Evolutionary conservation across 768 basidiomycete species (phyloP).

Genomic region (Lyophyllum decastes): DNA sequence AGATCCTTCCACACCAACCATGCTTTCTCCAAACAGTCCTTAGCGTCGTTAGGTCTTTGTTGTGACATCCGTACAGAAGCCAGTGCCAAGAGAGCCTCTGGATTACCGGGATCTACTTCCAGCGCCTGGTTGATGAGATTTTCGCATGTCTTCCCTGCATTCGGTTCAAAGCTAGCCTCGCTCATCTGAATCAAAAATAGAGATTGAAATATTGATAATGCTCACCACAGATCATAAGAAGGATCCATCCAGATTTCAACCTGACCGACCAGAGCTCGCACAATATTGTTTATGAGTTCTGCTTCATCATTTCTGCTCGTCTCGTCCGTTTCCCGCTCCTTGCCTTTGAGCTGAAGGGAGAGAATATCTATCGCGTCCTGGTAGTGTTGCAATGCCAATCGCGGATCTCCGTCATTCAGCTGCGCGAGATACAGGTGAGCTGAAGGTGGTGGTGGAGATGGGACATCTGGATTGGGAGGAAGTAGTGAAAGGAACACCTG

Average conservation of each 20-base stretch:
- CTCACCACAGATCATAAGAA: conserved; percentile 82
- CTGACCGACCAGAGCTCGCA: conserved; percentile 83
- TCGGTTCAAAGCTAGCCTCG: conserved; percentile 67
- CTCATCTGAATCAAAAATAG: background rate
- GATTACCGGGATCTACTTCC: conserved; percentile 69
- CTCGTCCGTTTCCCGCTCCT: conserved; percentile 51
- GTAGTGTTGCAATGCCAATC: conserved; percentile 72
- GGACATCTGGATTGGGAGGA: conserved; percentile 61
- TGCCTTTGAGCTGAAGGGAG: conserved; percentile 70
- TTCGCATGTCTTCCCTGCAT: conserved; percentile 83
- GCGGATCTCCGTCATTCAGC: conserved; percentile 75
- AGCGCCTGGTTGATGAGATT: conserved; percentile 73
- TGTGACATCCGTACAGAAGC: conserved; percentile 91
- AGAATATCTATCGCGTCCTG: conserved; percentile 78
- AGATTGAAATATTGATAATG: conserved; percentile 1
- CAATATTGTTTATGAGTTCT: conserved; percentile 67
- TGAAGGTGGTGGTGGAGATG: conserved; percentile 67
- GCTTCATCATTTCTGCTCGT: conserved; percentile 47
- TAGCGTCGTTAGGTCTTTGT: conserved; percentile 80
- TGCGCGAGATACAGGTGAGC: conserved; percentile 91
- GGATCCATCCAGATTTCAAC: conserved; percentile 98
- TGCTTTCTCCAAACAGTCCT: conserved; percentile 62
- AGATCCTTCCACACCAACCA: conserved; percentile 74
- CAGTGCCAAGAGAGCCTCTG: conserved; percentile 77
- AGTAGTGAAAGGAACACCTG: conserved; percentile 66